phyloP scores from a whole-genome alignment of 2,329 filamentous ascomycete genomes.

The Westerdykella aurantiaca region DNA sequence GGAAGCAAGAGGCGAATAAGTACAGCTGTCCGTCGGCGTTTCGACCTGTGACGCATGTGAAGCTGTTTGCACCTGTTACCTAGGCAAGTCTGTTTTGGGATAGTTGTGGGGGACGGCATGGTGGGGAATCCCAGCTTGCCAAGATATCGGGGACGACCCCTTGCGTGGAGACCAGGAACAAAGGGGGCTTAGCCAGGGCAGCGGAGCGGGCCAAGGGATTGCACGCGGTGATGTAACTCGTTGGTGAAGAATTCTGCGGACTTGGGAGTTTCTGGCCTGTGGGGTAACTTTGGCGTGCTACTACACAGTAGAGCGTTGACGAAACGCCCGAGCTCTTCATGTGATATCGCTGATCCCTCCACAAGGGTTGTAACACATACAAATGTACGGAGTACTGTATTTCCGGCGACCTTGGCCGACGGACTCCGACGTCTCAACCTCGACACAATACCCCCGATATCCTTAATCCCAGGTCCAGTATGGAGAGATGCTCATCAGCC shows the following conservation, averaged over 20 bases:
- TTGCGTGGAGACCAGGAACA: background rate
- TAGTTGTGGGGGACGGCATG: background rate
- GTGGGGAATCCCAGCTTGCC: background rate
- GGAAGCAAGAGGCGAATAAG: background rate
- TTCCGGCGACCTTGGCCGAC: too few relatives aligned
- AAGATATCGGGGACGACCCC: background rate
- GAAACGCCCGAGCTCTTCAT: too few relatives aligned
- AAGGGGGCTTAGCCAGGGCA: background rate
- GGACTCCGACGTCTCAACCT: slow-evolving; percentile 8
- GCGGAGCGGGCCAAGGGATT: too few relatives aligned
- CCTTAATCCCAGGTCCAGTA: slow-evolving; percentile 77
- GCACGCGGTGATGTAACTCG: too few relatives aligned
- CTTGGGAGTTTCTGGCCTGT: too few relatives aligned
- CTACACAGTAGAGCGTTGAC: too few relatives aligned
- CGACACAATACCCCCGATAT: slow-evolving; percentile 67
- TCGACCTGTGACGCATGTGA: background rate
- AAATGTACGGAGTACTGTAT: too few relatives aligned
- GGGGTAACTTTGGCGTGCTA: too few relatives aligned
- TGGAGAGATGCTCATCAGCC: slow-evolving; percentile 87
- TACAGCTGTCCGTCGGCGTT: background rate
- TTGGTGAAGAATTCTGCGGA: too few relatives aligned
- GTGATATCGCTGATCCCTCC: too few relatives aligned
- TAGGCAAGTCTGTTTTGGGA: slow-evolving; percentile 6
- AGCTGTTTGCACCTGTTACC: slow-evolving; percentile 2
- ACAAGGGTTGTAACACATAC: too few relatives aligned